phyloP scores from a whole-genome alignment of 495 filamentous ascomycete genomes.

The Xylaria sp. region DNA sequence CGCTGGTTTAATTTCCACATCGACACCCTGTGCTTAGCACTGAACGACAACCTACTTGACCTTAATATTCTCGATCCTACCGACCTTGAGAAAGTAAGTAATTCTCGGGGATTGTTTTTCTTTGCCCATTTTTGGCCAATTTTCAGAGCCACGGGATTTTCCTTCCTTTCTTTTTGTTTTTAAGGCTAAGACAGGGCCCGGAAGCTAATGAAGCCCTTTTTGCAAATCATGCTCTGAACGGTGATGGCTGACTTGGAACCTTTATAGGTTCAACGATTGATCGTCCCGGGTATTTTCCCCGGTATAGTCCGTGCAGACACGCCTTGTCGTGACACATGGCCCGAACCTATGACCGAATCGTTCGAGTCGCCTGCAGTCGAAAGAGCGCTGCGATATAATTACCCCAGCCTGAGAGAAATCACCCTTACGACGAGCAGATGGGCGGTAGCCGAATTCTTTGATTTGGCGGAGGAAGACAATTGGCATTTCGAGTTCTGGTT shows the following conservation, averaged over 20 bases:
- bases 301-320: neutral
- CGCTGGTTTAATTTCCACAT: slow-evolving; percentile 10
- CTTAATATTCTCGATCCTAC: neutral
- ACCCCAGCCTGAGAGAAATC: neutral
- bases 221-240: no score
- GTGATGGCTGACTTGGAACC: neutral
- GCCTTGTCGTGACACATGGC: neutral
- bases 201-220: no score
- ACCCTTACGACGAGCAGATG: neutral
- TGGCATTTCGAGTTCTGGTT: no score
- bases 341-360: neutral
- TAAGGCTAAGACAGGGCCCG: no score
- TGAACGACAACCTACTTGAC: neutral
- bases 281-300: neutral
- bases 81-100: neutral
- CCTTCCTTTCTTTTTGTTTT: no score
- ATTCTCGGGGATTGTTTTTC: neutral
- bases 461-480: no score
- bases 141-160: no score
- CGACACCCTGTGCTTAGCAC: neutral
- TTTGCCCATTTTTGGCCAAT: no score
- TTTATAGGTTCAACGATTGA: neutral
- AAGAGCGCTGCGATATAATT: neutral
- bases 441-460: no score
- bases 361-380: neutral